Percentiles rank a stretch among this genome's conserved stretches.
Conservation (phyloP, 1,284 basidiomycete species). For the Rugosomyces carneus region DNA sequence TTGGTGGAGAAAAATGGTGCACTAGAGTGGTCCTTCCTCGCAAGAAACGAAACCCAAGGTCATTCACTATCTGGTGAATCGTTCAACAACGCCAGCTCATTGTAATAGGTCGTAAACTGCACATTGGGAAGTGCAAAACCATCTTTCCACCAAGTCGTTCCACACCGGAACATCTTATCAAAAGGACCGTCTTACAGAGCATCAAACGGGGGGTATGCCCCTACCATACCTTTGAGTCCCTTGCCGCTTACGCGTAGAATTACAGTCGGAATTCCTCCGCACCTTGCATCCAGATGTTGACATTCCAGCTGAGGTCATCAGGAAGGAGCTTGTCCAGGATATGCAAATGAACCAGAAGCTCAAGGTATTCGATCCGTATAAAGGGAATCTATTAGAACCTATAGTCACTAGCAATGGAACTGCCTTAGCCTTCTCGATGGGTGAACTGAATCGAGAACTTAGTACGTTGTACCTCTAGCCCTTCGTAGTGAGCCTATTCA, state of each 20-base stretch:
- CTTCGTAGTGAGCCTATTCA: not conserved
- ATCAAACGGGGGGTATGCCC: constrained; percentile 57
- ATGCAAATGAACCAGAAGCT: constrained; percentile 28
- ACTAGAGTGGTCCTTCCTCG: constrained; percentile 49
- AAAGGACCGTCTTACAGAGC: constrained; percentile 34
- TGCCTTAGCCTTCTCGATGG: constrained; percentile 55
- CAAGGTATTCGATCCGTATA: constrained; percentile 46
- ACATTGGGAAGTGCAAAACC: constrained; percentile 27
- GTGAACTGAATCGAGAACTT: constrained; percentile 48
- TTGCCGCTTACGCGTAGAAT: constrained; percentile 2
- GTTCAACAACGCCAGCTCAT: not conserved
- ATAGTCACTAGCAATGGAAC: constrained; percentile 27
- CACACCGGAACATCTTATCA: constrained; percentile 23
- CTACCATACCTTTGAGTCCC: not conserved
- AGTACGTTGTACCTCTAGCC: constrained; percentile 36
- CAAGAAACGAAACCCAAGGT: constrained; percentile 22
- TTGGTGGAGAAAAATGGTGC: constrained; percentile 37
- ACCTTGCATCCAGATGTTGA: constrained; percentile 68
- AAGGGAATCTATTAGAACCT: constrained; percentile 45
- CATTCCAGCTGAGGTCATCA: constrained; percentile 55
- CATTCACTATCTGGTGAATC: not conserved
- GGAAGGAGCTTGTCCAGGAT: constrained; percentile 46
- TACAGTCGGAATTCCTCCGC: constrained; percentile 61
- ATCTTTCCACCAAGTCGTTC: constrained; percentile 55
- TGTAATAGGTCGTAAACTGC: constrained; percentile 9